Conservation (phyloP, 441 rosid genomes). For the Corymbia citriodora region DNA sequence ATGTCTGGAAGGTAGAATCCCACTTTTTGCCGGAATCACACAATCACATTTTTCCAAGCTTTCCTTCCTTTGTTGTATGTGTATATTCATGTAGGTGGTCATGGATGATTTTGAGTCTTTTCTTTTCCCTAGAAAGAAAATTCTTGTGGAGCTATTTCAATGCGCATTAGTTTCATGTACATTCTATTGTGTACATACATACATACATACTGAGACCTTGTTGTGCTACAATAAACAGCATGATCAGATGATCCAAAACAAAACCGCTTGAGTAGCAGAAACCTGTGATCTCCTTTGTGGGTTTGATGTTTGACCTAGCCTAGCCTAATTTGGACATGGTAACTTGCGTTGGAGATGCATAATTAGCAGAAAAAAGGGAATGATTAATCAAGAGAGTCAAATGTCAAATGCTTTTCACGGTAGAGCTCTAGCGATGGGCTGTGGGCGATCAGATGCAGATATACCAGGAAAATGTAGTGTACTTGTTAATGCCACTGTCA, state of each 20-base stretch:
- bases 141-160: neutral
- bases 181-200: neutral
- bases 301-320: neutral
- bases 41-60: neutral
- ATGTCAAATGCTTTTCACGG: neutral
- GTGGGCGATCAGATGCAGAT: neutral
- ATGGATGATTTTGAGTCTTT: neutral
- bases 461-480: neutral
- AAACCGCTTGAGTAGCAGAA: neutral
- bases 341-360: neutral
- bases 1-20: slow-evolving; percentile 65
- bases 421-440: neutral
- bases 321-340: neutral
- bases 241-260: neutral
- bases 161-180: neutral
- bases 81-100: neutral
- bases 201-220: neutral
- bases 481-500: neutral
- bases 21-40: neutral
- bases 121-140: neutral
- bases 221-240: neutral
- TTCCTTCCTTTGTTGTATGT: neutral
- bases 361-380: neutral
- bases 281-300: neutral
- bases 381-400: neutral